Evolutionary conservation across 2,329 filamentous ascomycete species (phyloP).

Genomic region (Tricladium varicosporioides): DNA sequence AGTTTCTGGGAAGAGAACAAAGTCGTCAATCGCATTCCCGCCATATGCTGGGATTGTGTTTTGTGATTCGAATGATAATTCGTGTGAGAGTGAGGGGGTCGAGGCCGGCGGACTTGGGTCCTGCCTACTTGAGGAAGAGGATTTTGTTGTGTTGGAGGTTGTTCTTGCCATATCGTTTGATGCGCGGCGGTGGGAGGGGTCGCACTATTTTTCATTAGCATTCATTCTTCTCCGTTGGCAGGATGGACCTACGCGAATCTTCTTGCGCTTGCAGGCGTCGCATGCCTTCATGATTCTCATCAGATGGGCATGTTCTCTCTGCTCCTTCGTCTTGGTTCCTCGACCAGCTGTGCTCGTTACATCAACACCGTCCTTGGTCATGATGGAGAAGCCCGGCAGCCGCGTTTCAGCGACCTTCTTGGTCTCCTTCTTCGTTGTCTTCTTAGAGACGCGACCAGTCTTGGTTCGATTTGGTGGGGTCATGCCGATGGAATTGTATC

Average conservation of each 20-base stretch:
- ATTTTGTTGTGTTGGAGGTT: slow-evolving; percentile 17
- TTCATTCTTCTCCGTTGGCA: not conserved
- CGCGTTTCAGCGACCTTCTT: slow-evolving; percentile 27
- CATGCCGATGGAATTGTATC: slow-evolving; percentile 20
- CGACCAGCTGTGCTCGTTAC: slow-evolving; percentile 61
- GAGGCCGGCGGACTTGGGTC: slow-evolving; percentile 14
- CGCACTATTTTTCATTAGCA: slow-evolving; percentile 26
- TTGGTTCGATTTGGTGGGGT: slow-evolving; percentile 21
- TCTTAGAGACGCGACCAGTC: slow-evolving; percentile 25
- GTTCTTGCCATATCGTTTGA: slow-evolving; percentile 25
- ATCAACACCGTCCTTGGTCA: slow-evolving; percentile 61
- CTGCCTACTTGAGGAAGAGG: slow-evolving; percentile 6
- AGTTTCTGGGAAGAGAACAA: slow-evolving; percentile 31
- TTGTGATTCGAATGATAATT: slow-evolving; percentile 17
- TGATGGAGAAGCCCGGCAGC: slow-evolving; percentile 64
- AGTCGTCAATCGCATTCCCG: slow-evolving; percentile 28
- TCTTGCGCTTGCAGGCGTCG: slow-evolving; percentile 60
- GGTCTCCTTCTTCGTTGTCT: slow-evolving; percentile 26
- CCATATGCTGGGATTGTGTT: slow-evolving; percentile 16
- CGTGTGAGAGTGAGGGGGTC: slow-evolving; percentile 12
- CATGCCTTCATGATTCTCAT: slow-evolving; percentile 70
- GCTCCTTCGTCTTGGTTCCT: slow-evolving; percentile 65
- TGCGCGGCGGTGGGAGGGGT: slow-evolving; percentile 30
- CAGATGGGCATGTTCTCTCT: slow-evolving; percentile 63
- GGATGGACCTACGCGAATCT: slow-evolving; percentile 45